phyloP scores from a whole-genome alignment of 345 rosid species.

The Citropsis articulata region DNA sequence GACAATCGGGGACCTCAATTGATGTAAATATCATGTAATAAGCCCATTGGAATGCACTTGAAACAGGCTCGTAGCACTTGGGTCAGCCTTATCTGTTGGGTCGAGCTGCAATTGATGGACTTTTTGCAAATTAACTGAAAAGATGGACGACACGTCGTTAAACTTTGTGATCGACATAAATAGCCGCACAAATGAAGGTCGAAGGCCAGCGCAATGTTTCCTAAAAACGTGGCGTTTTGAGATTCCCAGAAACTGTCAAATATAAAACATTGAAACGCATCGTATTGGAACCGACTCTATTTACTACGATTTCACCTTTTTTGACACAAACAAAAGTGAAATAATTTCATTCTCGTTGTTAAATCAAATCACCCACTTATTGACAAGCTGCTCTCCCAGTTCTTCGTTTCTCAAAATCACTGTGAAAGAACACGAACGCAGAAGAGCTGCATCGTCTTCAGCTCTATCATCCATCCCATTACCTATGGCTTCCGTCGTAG shows the following conservation, averaged over 20 bases:
- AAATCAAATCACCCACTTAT: neutral
- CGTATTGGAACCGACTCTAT: conserved; percentile 1
- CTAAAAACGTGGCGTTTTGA: neutral
- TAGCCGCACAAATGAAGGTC: too few relatives aligned
- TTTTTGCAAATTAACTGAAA: too few relatives aligned
- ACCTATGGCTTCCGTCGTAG: conserved; percentile 69
- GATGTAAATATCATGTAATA: too few relatives aligned
- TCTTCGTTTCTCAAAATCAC: neutral
- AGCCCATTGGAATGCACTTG: too few relatives aligned
- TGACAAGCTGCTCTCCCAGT: neutral
- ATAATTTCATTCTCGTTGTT: neutral
- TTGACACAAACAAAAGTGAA: neutral
- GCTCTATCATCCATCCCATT: neutral
- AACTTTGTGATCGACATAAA: too few relatives aligned
- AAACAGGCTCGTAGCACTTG: too few relatives aligned
- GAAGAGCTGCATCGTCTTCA: conserved; percentile 5
- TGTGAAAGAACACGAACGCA: conserved; percentile 19
- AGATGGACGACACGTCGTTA: too few relatives aligned
- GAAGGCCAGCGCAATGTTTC: too few relatives aligned
- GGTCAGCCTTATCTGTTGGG: too few relatives aligned
- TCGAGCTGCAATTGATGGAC: too few relatives aligned
- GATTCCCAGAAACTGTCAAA: neutral
- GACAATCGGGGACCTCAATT: neutral
- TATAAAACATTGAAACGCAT: neutral
- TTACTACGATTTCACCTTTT: neutral